These are phyloP conservation scores for Euphorbia schlechtendalii DNA, from an alignment of 441 rosid species.

Conservation along the genomic window DNA sequence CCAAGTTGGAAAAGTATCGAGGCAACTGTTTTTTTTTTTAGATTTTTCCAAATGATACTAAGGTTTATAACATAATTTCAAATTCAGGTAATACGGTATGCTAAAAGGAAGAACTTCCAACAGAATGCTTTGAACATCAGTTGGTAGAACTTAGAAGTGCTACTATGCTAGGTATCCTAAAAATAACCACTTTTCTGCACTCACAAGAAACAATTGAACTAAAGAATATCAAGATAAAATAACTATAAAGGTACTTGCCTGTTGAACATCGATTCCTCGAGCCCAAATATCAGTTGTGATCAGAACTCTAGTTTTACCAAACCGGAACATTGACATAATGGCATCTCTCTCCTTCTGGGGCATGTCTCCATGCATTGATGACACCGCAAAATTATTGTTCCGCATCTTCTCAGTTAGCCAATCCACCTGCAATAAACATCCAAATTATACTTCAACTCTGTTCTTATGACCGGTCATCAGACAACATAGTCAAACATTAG, in stretches of 20 bases:
- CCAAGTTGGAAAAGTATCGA: background rate
- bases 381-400: conserved; percentile 72
- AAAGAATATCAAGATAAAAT: background rate
- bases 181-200: too few relatives aligned
- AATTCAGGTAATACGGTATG: background rate
- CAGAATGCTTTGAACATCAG: too few relatives aligned
- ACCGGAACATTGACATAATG: conserved; percentile 85
- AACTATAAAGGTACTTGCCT: conserved; percentile 37
- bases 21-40: too few relatives aligned
- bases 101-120: background rate
- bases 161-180: too few relatives aligned
- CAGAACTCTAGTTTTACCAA: conserved; percentile 78
- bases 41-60: too few relatives aligned
- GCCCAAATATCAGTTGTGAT: conserved; percentile 99
- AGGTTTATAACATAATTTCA: background rate
- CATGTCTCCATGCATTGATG: conserved; percentile 98
- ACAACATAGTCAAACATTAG: background rate
- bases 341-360: too few relatives aligned
- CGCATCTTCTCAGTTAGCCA: conserved; percentile 98
- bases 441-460: background rate
- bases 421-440: conserved; percentile 55
- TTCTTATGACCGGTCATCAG: background rate
- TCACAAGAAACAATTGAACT: background rate
- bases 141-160: too few relatives aligned
- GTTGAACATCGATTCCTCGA: conserved; percentile 92